phyloP scores from a whole-genome alignment of 352 stramenopile genomes.

The Phytophthora colocasiae region DNA sequence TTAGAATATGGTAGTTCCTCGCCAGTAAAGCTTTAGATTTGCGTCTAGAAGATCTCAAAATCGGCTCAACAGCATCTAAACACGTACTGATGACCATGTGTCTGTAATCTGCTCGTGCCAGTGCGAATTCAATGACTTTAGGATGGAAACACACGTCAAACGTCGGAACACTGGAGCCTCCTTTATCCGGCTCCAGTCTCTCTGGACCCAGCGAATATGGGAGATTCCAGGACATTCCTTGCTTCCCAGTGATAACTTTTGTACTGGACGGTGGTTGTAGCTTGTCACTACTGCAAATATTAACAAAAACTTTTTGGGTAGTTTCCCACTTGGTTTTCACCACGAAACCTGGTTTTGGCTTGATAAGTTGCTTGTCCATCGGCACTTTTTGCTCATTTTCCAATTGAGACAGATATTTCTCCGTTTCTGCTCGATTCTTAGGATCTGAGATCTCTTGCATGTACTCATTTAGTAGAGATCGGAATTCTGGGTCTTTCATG shows the following conservation, averaged over 20 bases:
- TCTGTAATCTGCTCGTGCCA: constrained; percentile 63
- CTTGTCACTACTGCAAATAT: constrained; percentile 91
- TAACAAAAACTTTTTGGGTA: constrained; percentile 92
- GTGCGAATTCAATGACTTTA: constrained; percentile 75
- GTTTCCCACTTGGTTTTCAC: constrained; percentile 86
- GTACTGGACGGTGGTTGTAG: constrained; percentile 80
- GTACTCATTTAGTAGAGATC: constrained; percentile 93
- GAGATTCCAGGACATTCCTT: constrained; percentile 85
- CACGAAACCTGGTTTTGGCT: constrained; percentile 88
- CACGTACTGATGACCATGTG: constrained; percentile 90
- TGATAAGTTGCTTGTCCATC: constrained; percentile 86
- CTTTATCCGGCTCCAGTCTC: constrained; percentile 91
- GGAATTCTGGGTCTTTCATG: constrained; percentile 93
- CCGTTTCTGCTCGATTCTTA: constrained; percentile 87
- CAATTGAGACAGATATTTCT: constrained; percentile 90
- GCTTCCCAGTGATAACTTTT: constrained; percentile 29
- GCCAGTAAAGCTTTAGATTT: constrained; percentile 31
- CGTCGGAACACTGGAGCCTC: constrained; percentile 64
- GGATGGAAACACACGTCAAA: constrained; percentile 95
- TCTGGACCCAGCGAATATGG: constrained; percentile 92
- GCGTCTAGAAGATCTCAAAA: constrained; percentile 52
- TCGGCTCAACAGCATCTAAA: constrained; percentile 83
- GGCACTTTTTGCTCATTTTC: constrained; percentile 91
- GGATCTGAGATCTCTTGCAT: constrained; percentile 95
- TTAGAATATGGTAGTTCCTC: constrained; percentile 81